These are phyloP conservation scores for Chrysochromulina tobinii DNA, from an alignment of 78 protist species.

Conservation along the genomic window DNA sequence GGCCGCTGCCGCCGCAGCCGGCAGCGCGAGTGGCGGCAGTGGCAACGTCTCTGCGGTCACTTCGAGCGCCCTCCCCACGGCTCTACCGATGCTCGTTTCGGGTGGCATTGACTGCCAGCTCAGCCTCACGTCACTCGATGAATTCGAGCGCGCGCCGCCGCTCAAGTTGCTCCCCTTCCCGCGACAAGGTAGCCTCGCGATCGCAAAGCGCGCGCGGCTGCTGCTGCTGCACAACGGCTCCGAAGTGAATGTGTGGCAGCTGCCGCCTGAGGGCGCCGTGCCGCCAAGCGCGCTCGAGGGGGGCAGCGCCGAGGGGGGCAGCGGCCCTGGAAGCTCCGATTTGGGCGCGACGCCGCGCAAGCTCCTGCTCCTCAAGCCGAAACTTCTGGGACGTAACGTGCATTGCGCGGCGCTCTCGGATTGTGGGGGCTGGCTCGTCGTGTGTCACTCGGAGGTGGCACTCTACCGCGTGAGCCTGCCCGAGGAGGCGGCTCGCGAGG, in stretches of 20 bases:
- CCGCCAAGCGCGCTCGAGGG: too few species aligned
- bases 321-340: too few species aligned
- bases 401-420: background rate
- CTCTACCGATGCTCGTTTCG: background rate
- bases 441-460: background rate
- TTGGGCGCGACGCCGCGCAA: background rate
- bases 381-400: background rate
- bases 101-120: background rate
- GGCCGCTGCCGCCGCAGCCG: too few species aligned
- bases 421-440: background rate
- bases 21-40: too few species aligned
- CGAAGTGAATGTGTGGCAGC: background rate
- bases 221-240: background rate
- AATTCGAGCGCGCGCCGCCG: background rate
- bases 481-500: background rate
- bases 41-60: too few species aligned
- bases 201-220: background rate
- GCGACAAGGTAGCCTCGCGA: background rate
- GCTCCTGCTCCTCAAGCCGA: background rate
- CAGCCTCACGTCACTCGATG: background rate
- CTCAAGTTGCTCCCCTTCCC: background rate
- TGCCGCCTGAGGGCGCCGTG: background rate
- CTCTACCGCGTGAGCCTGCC: background rate
- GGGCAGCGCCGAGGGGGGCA: too few species aligned
- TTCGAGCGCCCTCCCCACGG: background rate